Evolutionary conservation across 805 yeast genomes (phyloP).

Genomic region (Saccharomyces kudriavzevii): DNA sequence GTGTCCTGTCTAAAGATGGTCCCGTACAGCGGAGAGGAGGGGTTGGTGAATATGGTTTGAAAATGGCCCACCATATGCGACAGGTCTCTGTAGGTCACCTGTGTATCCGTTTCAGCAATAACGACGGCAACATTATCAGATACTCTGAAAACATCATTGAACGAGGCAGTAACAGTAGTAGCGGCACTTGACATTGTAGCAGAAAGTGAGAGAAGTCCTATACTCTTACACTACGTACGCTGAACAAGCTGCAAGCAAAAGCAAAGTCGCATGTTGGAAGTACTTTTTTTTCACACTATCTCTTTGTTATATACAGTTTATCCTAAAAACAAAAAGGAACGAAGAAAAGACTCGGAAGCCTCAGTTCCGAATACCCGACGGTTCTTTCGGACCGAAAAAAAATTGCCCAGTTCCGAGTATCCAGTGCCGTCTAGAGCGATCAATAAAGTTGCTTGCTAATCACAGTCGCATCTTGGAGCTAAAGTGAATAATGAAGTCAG

Average conservation of each 20-base stretch:
- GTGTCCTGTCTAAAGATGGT: conserved; percentile 35
- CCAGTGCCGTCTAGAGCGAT: not conserved
- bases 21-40: conserved; percentile 35
- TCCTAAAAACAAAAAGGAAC: not conserved
- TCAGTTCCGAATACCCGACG: not conserved
- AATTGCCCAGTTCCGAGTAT: not conserved
- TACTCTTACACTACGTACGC: not conserved
- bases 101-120: conserved; percentile 40
- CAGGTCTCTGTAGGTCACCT: conserved; percentile 38
- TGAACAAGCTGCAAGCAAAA: not conserved
- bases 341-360: not conserved
- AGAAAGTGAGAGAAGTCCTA: not conserved
- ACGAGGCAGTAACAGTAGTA: conserved; percentile 29
- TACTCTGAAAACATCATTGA: conserved; percentile 31
- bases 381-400: not conserved
- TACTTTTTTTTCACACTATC: not conserved
- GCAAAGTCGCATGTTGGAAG: no score
- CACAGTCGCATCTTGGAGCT: not conserved
- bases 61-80: conserved; percentile 40
- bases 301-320: not conserved
- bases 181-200: not conserved
- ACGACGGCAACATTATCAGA: conserved; percentile 37
- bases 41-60: conserved; percentile 39
- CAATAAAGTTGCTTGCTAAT: not conserved
- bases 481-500: not conserved